phyloP scores from a whole-genome alignment of 2,329 filamentous ascomycete species.

The Alternaria gaisen region DNA sequence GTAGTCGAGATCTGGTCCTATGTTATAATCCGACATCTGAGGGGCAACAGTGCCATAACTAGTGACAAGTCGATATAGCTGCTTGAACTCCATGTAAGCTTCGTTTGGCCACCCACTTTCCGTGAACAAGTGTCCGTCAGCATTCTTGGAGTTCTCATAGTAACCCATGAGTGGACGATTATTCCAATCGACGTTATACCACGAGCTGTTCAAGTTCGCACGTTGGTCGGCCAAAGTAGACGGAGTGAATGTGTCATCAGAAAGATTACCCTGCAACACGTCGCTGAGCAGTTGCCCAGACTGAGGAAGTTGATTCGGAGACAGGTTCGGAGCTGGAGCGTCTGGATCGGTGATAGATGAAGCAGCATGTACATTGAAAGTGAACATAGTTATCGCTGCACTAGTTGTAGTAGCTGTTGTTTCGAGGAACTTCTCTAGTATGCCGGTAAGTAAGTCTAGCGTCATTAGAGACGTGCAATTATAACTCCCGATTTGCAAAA shows the following conservation, averaged over 20 bases:
- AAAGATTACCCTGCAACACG: conserved; percentile 59
- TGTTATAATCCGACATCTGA: conserved; percentile 65
- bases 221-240: conserved; percentile 60
- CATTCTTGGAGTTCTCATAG: conserved; percentile 55
- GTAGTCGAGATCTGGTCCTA: conserved; percentile 57
- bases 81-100: conserved; percentile 64
- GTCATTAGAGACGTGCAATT: conserved; percentile 63
- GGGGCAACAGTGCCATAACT: conserved; percentile 66
- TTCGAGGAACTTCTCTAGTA: conserved; percentile 64
- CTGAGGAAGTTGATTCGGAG: conserved; percentile 56
- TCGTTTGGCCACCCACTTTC: conserved; percentile 71
- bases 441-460: conserved; percentile 58
- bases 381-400: conserved; percentile 63
- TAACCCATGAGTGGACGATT: conserved; percentile 63
- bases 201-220: conserved; percentile 65
- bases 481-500: conserved; percentile 61
- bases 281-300: conserved; percentile 57
- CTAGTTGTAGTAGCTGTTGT: conserved; percentile 64
- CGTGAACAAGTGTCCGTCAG: conserved; percentile 56
- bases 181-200: conserved; percentile 57
- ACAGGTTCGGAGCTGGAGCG: conserved; percentile 53
- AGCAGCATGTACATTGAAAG: conserved; percentile 69
- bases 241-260: conserved; percentile 64
- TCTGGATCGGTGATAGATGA: conserved; percentile 48
- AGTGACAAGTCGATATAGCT: conserved; percentile 63